Evolutionary conservation across 768 basidiomycete genomes (phyloP), one percentile per base, ranked within the genome.

Genomic region (Rhizopogon roseolus): DNA sequence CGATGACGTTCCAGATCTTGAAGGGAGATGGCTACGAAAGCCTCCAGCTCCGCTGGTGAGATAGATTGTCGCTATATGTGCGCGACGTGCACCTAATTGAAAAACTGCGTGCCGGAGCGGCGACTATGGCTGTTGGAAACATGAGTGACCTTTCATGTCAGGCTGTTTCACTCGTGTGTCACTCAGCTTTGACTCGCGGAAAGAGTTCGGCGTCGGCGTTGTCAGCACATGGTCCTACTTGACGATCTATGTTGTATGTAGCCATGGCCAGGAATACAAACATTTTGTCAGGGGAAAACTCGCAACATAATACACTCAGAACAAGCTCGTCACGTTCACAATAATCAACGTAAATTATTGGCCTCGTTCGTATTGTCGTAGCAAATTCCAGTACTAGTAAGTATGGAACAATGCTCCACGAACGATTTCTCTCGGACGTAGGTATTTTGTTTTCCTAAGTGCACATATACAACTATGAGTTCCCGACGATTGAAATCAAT

Each of bases 1-100:
- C 6, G 57, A 65, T 19, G 66, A 64, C 37, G 53, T 80, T 39
- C 59, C 71, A 0, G 76, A 72, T 16, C 56, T 80, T 9, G 66
- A 70, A 40, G 79, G 77, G 54, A 62, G 48, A 50, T 70, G 69
- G 69, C 57, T 70, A 22, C 68, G 46, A 44, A 48, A 48, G 5
- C 14, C 32, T 25, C 14, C 14, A 14, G 32, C 10, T 16, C 34
- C 14, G 34, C 46, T 8, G 19, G n/a, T 34, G 14, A 19, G 22
- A 49, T 50, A 53, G 50, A 27, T 27, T 13, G 52, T 53, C 50
- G 13, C 3, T 51, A 11, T 45, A 27, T 32, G 3, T 53, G 49
- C 46, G 16, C 14, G 46, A 36, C 8, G 34, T 48, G 46, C 34
- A 36, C 46, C 19, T 48, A 16, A 48, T 48, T 16, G 34, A 34